These are phyloP conservation scores for Aspergillus bridgeri DNA, from an alignment of 495 filamentous ascomycete species.

Conservation along the genomic window DNA sequence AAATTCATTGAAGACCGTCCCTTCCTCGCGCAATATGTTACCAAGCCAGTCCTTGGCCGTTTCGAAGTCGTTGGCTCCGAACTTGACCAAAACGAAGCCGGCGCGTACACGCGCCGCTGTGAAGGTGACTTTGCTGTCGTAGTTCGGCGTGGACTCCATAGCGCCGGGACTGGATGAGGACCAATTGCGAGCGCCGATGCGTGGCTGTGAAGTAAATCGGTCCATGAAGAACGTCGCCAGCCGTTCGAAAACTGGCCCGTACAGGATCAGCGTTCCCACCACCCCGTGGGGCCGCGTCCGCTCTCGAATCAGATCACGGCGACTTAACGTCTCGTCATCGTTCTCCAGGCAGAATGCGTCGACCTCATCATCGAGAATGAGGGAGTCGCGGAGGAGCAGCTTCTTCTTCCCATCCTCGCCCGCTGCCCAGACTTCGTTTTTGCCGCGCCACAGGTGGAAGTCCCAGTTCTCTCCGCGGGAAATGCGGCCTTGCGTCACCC, in stretches of 20 bases:
- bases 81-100: constrained; percentile 86
- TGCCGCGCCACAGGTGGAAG: constrained; percentile 67
- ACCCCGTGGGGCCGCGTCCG: constrained; percentile 52
- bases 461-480: constrained; percentile 92
- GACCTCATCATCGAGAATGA: constrained; percentile 64
- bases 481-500: constrained; percentile 83
- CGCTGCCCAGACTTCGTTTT: constrained; percentile 78
- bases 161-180: constrained; percentile 37
- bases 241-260: constrained; percentile 64
- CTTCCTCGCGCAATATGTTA: constrained; percentile 53
- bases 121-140: constrained; percentile 69
- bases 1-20: constrained; percentile 54
- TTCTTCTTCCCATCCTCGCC: constrained; percentile 44
- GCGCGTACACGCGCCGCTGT: constrained; percentile 74
- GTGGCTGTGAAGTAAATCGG: constrained; percentile 70
- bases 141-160: constrained; percentile 29
- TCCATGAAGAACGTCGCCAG: constrained; percentile 68
- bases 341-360: constrained; percentile 21
- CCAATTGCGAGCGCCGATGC: constrained; percentile 83
- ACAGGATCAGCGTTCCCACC: constrained; percentile 79
- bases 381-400: constrained; percentile 75
- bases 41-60: constrained; percentile 60
- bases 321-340: constrained; percentile 42
- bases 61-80: constrained; percentile 62
- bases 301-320: constrained; percentile 41